These are phyloP conservation scores for Bromus sterilis DNA, from an alignment of 176 grass and related monocot species.

Conservation along the genomic window DNA sequence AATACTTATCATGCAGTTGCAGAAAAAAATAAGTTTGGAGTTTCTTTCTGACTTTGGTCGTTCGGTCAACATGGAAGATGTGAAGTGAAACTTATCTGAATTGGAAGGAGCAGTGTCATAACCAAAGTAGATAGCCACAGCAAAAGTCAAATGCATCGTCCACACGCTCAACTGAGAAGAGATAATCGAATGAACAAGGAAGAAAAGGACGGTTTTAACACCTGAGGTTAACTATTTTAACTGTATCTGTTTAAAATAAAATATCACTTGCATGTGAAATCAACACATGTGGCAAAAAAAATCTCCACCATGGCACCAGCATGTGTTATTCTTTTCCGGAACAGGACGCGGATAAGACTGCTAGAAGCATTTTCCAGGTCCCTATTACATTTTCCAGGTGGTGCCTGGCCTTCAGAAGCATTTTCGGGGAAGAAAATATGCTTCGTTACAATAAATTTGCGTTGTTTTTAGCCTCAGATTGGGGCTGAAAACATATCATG, in stretches of 20 bases:
- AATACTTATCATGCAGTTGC: background rate
- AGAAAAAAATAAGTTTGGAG: background rate
- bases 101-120: background rate
- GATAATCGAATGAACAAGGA: background rate
- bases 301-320: no score
- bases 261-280: background rate
- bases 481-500: background rate
- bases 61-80: background rate
- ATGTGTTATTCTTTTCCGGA: no score
- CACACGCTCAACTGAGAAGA: background rate
- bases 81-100: background rate
- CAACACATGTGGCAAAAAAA: background rate
- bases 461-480: background rate
- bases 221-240: background rate
- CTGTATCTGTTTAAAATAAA: background rate
- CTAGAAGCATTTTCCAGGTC: no score
- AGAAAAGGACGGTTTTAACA: background rate
- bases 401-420: no score
- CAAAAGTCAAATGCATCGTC: conserved; percentile 7
- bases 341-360: no score
- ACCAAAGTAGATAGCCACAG: background rate
- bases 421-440: background rate
- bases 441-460: background rate
- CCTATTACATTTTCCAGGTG: no score
- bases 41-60: background rate